Evolutionary conservation across 1,139 yeast species (phyloP).

Genomic region (Scheffersomyces cryptocercus): DNA sequence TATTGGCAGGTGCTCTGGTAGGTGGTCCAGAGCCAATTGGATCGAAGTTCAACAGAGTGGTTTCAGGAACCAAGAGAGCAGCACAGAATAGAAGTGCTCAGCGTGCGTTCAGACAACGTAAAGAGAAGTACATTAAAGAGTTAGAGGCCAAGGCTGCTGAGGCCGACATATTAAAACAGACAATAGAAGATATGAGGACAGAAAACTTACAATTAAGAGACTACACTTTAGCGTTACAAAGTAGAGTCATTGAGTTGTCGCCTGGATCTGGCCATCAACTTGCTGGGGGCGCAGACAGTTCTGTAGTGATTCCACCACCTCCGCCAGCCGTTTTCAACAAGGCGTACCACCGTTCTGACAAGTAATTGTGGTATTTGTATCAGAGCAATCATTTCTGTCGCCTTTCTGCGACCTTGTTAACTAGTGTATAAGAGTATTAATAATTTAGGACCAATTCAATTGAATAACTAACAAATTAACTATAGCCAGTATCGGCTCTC

Average conservation of each 20-base stretch:
- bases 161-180: slow-evolving; percentile 57
- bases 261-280: slow-evolving; percentile 8
- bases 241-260: slow-evolving; percentile 54
- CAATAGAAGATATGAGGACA: slow-evolving; percentile 61
- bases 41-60: slow-evolving; percentile 4
- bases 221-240: slow-evolving; percentile 69
- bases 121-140: slow-evolving; percentile 75
- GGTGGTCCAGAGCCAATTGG: slow-evolving; percentile 6
- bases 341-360: neutral
- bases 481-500: no score
- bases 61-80: slow-evolving; percentile 64
- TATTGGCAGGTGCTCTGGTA: slow-evolving; percentile 1
- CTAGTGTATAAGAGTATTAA: no score
- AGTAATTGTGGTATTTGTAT: no score
- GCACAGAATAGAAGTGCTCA: slow-evolving; percentile 89
- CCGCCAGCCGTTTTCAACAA: slow-evolving; percentile 32
- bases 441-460: no score
- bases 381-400: no score
- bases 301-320: slow-evolving; percentile 28
- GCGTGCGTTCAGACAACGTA: slow-evolving; percentile 80
- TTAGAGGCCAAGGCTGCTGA: slow-evolving; percentile 70
- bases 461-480: no score
- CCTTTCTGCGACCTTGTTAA: no score
- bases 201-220: slow-evolving; percentile 76
- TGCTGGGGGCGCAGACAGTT: slow-evolving; percentile 1